phyloP scores from a whole-genome alignment of 331 rosid genomes.

The Rhamnella rubrinervis region DNA sequence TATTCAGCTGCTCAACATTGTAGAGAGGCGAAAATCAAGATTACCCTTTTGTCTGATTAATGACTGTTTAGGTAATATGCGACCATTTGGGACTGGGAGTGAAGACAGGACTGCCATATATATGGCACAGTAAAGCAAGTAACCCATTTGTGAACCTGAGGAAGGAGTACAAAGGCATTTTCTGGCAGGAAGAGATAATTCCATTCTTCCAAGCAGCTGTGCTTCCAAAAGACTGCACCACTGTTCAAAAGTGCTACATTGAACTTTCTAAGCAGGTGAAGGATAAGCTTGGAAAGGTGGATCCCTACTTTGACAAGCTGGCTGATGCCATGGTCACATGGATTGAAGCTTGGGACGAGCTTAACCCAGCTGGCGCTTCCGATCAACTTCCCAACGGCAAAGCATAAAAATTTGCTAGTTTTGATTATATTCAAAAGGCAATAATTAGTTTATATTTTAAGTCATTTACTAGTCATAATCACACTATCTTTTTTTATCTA shows the following conservation, averaged over 20 bases:
- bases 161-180: constrained; percentile 62
- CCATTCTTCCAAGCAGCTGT: constrained; percentile 52
- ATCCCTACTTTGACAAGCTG: constrained; percentile 56
- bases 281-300: constrained; percentile 50
- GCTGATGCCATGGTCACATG: constrained; percentile 68
- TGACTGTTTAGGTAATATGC: constrained; percentile 45
- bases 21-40: no score
- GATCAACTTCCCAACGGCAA: constrained; percentile 32
- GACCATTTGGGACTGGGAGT: constrained; percentile 67
- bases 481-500: constrained; percentile 7
- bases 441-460: neutral
- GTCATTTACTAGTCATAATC: constrained; percentile 4
- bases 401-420: constrained; percentile 3
- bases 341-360: constrained; percentile 70
- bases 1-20: no score
- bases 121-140: constrained; percentile 62
- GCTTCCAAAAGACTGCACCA: constrained; percentile 53
- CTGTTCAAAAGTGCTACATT: constrained; percentile 55
- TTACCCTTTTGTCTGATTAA: neutral
- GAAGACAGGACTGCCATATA: constrained; percentile 58
- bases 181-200: constrained; percentile 66
- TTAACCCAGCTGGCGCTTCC: constrained; percentile 34
- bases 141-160: constrained; percentile 64
- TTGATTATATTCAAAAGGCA: constrained; percentile 10
- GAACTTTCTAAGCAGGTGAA: constrained; percentile 60